These are phyloP conservation scores for Trametes polyzona DNA, from an alignment of 1,284 basidiomycete genomes.

Conservation along the genomic window DNA sequence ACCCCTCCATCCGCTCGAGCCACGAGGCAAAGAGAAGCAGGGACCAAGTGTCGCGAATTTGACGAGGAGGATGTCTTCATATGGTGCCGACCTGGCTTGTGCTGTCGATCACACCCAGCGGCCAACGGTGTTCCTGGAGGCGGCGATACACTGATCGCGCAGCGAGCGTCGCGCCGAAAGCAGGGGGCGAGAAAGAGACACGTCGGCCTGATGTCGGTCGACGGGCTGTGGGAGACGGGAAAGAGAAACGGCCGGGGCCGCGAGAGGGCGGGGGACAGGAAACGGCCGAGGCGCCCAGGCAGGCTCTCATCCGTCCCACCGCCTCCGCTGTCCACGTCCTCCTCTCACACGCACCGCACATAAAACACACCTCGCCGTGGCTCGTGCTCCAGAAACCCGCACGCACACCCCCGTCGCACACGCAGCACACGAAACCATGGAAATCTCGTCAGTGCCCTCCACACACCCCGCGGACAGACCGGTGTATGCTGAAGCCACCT, in stretches of 20 bases:
- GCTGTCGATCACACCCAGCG: not conserved
- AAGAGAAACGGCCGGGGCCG: slow-evolving; percentile 10
- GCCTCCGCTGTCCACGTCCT: slow-evolving; percentile 6
- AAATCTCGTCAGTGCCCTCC: slow-evolving; percentile 27
- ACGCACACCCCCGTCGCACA: not conserved
- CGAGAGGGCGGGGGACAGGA: not conserved
- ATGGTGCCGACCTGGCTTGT: not conserved
- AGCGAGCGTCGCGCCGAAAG: not conserved
- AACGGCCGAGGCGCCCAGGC: slow-evolving; percentile 5
- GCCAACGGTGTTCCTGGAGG: not conserved
- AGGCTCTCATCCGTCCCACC: slow-evolving; percentile 10
- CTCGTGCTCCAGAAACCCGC: not conserved
- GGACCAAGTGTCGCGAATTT: slow-evolving; percentile 4
- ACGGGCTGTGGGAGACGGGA: slow-evolving; percentile 12
- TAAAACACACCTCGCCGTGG: not conserved
- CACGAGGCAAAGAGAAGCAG: not conserved
- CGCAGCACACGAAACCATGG: slow-evolving; percentile 20
- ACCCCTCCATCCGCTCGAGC: not conserved
- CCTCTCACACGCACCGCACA: slow-evolving; percentile 7
- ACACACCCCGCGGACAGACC: not conserved
- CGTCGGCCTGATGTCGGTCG: slow-evolving; percentile 14
- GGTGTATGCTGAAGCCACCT: not conserved
- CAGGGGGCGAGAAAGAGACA: slow-evolving; percentile 13
- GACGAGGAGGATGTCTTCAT: not conserved
- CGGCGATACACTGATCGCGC: not conserved